phyloP scores from a whole-genome alignment of 179 eudicot species.

The Drosera spatulata region DNA sequence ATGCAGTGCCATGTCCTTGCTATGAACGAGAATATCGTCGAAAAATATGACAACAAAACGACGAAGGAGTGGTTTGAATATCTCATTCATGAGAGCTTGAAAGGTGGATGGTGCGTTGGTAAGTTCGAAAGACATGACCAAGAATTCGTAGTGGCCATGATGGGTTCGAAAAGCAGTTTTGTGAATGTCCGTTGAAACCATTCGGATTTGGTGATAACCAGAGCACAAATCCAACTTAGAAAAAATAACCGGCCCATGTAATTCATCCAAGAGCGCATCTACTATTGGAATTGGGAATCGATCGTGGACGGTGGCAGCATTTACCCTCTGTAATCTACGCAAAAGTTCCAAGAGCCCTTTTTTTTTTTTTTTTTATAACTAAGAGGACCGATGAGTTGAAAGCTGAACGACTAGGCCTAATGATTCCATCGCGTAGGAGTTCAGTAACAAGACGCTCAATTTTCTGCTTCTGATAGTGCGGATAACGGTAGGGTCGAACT shows the following conservation, averaged over 20 bases:
- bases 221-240: no score
- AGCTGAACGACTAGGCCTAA: background rate
- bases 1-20: background rate
- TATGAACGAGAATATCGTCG: no score
- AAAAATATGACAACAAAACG: no score
- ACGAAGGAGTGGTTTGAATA: no score
- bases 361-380: background rate
- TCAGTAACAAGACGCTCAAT: background rate
- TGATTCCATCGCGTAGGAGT: no score
- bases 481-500: no score
- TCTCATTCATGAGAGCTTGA: no score
- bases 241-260: no score
- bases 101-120: no score
- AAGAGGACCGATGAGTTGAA: background rate
- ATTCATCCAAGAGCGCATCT: no score
- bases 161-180: conserved; percentile 1
- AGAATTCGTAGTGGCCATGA: background rate
- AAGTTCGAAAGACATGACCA: no score
- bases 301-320: background rate
- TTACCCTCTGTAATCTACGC: background rate
- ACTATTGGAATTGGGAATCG: no score
- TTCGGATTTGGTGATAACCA: background rate
- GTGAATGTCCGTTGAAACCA: background rate
- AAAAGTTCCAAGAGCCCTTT: background rate
- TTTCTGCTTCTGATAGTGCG: background rate